Evolutionary conservation across 345 rosid genomes (phyloP), one percentile per base, ranked within the genome.

Genomic region (Luvunga scandens): DNA sequence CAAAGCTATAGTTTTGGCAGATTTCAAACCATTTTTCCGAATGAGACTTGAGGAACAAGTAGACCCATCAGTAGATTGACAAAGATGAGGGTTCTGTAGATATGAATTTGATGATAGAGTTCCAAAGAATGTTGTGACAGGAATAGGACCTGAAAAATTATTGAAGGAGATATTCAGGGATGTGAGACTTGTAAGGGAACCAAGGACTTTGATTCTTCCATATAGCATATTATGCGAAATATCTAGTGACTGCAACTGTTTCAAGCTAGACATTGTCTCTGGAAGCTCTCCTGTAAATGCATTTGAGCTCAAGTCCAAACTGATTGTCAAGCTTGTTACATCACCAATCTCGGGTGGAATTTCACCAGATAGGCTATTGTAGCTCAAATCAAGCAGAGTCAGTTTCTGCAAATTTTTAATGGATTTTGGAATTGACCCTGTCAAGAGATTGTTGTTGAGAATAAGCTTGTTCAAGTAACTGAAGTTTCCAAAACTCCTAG

Each of bases 391-490:
- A 82, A 96, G 95, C 25, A 96, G 79, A 14, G 99, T 93, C 61
- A 93, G 84, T 84, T 94, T 93, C 86, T 88, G 90, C 75, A 96
- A 81, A 69, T 87, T 86, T 72, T 71, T 80, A 39, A 93, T 72
- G 9, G 98, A 88, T 72, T 80, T 84, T 2, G 97, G 99, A 75
- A 93, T 89, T 31, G 89, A 83, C 50, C 98, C 97, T 4, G 90
- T 80, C 8, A 95, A 86, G 76, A 92, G 78, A 84, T 96, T 96
- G 82, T 89, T 92, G 86, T 92, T 96, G 82, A 91, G 92, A 83
- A 92, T 96, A 81, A 96, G 89, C 97, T 96, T 96, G 91, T 87
- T 90, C 73, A 96, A 83, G 92, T 96, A 93, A 81, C 93, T 92
- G 74, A 96, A 82, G 85, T 93, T 93, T 18, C 99, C 97, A 10